Evolutionary conservation across 441 rosid genomes (phyloP).

Genomic region (Arabidopsis hybrid): DNA sequence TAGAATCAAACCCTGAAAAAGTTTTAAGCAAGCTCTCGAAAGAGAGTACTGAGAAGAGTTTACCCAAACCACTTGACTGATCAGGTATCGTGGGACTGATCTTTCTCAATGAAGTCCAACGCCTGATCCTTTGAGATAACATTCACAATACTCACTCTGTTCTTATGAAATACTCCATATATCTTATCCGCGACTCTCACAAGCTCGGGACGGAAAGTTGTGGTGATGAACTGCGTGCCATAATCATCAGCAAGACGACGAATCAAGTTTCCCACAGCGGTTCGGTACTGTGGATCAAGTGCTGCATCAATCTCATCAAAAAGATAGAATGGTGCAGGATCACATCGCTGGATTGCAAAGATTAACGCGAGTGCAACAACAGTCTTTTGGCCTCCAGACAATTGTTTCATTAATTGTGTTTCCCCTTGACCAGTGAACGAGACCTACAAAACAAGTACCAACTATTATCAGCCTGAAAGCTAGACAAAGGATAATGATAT

Average conservation of each 20-base stretch:
- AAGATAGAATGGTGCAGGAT: constrained; percentile 98
- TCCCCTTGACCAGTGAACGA: constrained; percentile 99
- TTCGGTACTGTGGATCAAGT: constrained; percentile 96
- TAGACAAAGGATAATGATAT: constrained; percentile 9
- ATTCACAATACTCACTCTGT: constrained; percentile 88
- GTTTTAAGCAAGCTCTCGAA: constrained; percentile 36
- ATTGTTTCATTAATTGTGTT: constrained; percentile 95
- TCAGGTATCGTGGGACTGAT: constrained; percentile 82
- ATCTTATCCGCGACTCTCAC: constrained; percentile 97
- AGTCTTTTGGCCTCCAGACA: constrained; percentile 98
- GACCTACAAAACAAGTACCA: constrained; percentile 59
- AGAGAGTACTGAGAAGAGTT: too few relatives aligned
- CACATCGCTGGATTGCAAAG: constrained; percentile 95
- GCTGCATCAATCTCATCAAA: constrained; percentile 99
- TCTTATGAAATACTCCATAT: constrained; percentile 88
- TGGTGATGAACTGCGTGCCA: constrained; percentile 93
- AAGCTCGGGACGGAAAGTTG: constrained; percentile 94
- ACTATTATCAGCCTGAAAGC: constrained; percentile 29
- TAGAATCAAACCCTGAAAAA: constrained; percentile 31
- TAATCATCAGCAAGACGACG: constrained; percentile 88
- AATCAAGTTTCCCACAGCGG: constrained; percentile 92
- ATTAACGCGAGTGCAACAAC: constrained; percentile 95
- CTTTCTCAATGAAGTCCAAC: constrained; percentile 87
- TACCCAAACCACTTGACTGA: neutral
- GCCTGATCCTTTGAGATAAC: constrained; percentile 83